A percentile compares a stretch with the other conserved stretches of the same genome.
Evolutionary conservation across 176 grass and related monocot genomes (phyloP).

Genomic region (Secale cereale): DNA sequence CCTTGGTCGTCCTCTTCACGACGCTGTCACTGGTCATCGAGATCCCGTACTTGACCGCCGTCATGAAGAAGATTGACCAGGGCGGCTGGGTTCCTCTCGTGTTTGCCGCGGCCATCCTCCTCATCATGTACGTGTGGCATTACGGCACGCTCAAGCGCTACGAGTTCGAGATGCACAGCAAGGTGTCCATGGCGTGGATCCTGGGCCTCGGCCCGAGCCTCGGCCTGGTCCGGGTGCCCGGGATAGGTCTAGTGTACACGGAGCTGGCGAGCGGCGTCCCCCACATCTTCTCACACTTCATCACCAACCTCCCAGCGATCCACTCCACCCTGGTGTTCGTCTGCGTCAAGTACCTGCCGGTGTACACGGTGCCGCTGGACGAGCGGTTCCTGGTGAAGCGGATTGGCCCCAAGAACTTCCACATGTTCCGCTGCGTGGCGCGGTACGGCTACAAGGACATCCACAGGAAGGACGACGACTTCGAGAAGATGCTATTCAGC

Average conservation of each 20-base stretch:
- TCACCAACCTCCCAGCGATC: slow-evolving; percentile 82
- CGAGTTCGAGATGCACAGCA: slow-evolving; percentile 81
- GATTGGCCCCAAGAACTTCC: slow-evolving; percentile 66
- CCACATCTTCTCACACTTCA: slow-evolving; percentile 89
- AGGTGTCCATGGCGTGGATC: slow-evolving; percentile 89
- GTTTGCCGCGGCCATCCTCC: slow-evolving; percentile 45
- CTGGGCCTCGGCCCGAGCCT: slow-evolving; percentile 75
- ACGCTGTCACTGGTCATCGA: slow-evolving; percentile 44
- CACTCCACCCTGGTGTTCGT: slow-evolving; percentile 79
- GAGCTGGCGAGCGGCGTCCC: slow-evolving; percentile 72
- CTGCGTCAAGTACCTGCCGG: slow-evolving; percentile 74
- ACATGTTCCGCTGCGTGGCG: slow-evolving; percentile 74
- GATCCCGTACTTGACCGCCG: slow-evolving; percentile 53
- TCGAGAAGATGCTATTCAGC: slow-evolving; percentile 63
- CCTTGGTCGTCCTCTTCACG: slow-evolving; percentile 52
- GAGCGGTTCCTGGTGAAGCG: slow-evolving; percentile 67
- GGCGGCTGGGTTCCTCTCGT: slow-evolving; percentile 77
- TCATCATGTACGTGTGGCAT: slow-evolving; percentile 82
- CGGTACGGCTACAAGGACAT: slow-evolving; percentile 87
- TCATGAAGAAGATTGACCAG: slow-evolving; percentile 66
- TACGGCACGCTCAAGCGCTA: slow-evolving; percentile 73
- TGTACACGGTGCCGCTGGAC: slow-evolving; percentile 57
- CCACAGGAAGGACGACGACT: slow-evolving; percentile 70
- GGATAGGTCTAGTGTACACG: slow-evolving; percentile 73
- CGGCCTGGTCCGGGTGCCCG: slow-evolving; percentile 75